A percentile compares a stretch with the other conserved stretches of the same genome.
Evolutionary conservation across 768 basidiomycete species (phyloP).

Genomic region (Pisolithus orientalis): DNA sequence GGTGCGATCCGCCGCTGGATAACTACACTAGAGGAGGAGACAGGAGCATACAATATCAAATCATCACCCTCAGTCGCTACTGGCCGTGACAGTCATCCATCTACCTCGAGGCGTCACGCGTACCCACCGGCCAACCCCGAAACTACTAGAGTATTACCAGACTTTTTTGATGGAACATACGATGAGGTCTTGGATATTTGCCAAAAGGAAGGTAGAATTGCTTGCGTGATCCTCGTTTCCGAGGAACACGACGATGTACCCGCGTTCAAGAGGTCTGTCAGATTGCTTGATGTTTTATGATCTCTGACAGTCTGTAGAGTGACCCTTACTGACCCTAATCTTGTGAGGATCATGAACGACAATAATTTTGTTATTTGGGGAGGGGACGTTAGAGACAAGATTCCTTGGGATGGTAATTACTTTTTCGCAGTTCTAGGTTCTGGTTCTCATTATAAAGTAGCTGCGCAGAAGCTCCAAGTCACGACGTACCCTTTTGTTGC

Average conservation of each 20-base stretch:
- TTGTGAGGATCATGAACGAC: slow-evolving; percentile 63
- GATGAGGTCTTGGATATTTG: slow-evolving; percentile 70
- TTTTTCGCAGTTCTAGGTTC: neutral
- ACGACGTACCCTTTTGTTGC: slow-evolving; percentile 93
- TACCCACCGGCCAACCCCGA: slow-evolving; percentile 27
- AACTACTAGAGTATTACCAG: slow-evolving; percentile 56
- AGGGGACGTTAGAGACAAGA: slow-evolving; percentile 78
- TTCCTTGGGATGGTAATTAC: slow-evolving; percentile 66
- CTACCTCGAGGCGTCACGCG: slow-evolving; percentile 30
- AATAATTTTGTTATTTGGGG: slow-evolving; percentile 87
- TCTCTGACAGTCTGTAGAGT: slow-evolving; percentile 33
- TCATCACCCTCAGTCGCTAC: slow-evolving; percentile 29
- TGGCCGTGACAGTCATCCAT: slow-evolving; percentile 39
- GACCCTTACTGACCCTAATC: slow-evolving; percentile 67
- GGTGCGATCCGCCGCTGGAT: slow-evolving; percentile 72
- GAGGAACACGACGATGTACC: slow-evolving; percentile 87
- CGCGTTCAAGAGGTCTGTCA: slow-evolving; percentile 73
- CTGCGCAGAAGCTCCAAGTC: slow-evolving; percentile 68
- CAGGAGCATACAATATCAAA: slow-evolving; percentile 62
- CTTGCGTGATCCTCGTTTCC: slow-evolving; percentile 78
- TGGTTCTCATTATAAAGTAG: slow-evolving; percentile 22
- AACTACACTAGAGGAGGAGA: slow-evolving; percentile 77
- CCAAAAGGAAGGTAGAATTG: slow-evolving; percentile 65
- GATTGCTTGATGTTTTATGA: neutral
- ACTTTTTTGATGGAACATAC: slow-evolving; percentile 77